Base-by-base conservation (phyloP, 1,139 yeast species). In the Kurtzmaniella natalensis region DNA sequence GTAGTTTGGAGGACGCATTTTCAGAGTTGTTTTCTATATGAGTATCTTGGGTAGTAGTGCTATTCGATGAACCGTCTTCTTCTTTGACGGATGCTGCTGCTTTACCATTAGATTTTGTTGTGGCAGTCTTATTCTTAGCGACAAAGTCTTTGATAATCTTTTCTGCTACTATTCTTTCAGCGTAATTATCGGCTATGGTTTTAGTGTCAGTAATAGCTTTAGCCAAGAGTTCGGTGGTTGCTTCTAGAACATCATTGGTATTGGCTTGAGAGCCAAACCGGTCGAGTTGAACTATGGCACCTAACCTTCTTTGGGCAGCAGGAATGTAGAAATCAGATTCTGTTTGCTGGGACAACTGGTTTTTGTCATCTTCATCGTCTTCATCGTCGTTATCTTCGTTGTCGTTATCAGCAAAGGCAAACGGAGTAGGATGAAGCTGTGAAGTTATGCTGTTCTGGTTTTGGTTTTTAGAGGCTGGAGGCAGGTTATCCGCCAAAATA, bases 81-180 rank as follows among this genome's bases (percentile, higher is more conserved):
- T 32, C 35, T 28, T 27, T 20, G 14, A 26, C 36, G 35, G 27
- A 28, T n/a, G n/a, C n/a, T n/a, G n/a, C n/a, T n/a, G n/a, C n/a
- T 24, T 14, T 34, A 34, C 36, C 36, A 33, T 17, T 17, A n/a
- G 15, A 30, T 10, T 21, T 13, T 23, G 30, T 18, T 10, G 30
- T n/a, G 21, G 17, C 33, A 15, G 20, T 18, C 9, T 26, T 30
- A 29, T 20, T 10, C 35, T 26, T 27, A 18, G 19, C 26, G 11
- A 15, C 24, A 11, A 64, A 45, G 28, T 56, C 49, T n/a, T n/a
- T n/a, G n/a, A n/a, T n/a, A 30, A 62, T 46, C 43, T 65, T 61
- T 44, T 64, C 67, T 30, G 65, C 55, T 31, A 64, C 58, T 35
- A 57, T 57, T 35, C 69, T 50, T 37, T 65, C 66, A 29, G 64